Conservation (phyloP, 208 protist species). For the Crithidia bombi region DNA sequence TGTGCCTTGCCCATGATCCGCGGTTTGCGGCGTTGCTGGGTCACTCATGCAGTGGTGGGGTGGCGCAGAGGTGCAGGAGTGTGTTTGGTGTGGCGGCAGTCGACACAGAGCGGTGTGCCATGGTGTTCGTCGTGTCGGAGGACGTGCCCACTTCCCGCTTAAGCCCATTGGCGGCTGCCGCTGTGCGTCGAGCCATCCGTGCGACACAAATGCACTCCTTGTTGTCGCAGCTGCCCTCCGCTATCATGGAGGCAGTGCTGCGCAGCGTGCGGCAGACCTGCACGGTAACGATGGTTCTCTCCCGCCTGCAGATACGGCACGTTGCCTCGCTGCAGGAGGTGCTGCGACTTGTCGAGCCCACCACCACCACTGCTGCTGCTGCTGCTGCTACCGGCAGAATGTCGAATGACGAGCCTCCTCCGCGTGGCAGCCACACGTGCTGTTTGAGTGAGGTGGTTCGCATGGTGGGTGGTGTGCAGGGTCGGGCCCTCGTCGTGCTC, state of each 20-base stretch:
- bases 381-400: too few species aligned
- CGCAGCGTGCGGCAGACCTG: conserved; percentile 32
- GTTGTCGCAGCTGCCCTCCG: conserved; percentile 25
- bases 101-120: conserved; percentile 21
- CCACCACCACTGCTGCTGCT: neutral
- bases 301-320: conserved; percentile 50
- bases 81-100: neutral
- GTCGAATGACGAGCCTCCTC: neutral
- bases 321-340: conserved; percentile 46
- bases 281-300: conserved; percentile 39
- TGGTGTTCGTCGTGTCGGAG: conserved; percentile 68
- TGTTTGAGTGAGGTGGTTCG: conserved; percentile 33
- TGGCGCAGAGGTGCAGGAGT: neutral
- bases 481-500: conserved; percentile 55
- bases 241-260: conserved; percentile 14
- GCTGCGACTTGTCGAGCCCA: conserved; percentile 31
- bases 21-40: neutral
- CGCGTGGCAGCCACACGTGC: neutral
- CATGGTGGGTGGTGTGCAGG: conserved; percentile 19
- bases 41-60: neutral
- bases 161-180: conserved; percentile 38
- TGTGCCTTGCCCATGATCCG: conserved; percentile 12
- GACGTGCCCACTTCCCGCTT: conserved; percentile 49
- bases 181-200: conserved; percentile 19
- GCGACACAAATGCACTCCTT: conserved; percentile 29